Percentiles rank a stretch among this genome's conserved stretches.
Evolutionary conservation across 2,329 filamentous ascomycete genomes (phyloP).

Genomic region (Chaetothyriales sp.): DNA sequence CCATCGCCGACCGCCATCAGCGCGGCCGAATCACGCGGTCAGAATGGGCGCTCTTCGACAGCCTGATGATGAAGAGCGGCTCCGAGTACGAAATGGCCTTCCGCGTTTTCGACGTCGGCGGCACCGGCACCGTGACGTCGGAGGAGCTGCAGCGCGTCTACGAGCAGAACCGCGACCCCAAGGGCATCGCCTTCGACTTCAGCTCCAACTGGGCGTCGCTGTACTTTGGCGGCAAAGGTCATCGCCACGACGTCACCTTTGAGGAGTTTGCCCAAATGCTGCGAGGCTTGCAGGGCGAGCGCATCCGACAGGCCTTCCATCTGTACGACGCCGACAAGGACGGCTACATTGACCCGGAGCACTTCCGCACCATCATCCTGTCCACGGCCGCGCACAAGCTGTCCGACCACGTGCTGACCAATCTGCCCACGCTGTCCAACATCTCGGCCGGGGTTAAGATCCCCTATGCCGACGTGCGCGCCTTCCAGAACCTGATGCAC

Average conservation of each 20-base stretch:
- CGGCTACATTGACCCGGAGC: slow-evolving; percentile 86
- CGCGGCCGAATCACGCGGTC: slow-evolving; percentile 60
- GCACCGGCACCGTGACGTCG: slow-evolving; percentile 75
- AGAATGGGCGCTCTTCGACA: slow-evolving; percentile 91
- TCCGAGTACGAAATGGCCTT: slow-evolving; percentile 94
- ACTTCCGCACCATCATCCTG: slow-evolving; percentile 92
- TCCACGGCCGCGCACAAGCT: slow-evolving; percentile 92
- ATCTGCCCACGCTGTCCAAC: slow-evolving; percentile 87
- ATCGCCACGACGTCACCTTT: slow-evolving; percentile 84
- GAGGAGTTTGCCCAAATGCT: slow-evolving; percentile 97
- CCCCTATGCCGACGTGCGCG: slow-evolving; percentile 91
- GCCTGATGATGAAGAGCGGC: slow-evolving; percentile 84
- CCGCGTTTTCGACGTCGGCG: slow-evolving; percentile 80
- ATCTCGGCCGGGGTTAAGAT: slow-evolving; percentile 85
- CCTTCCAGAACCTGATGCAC: slow-evolving; percentile 94
- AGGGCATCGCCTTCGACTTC: slow-evolving; percentile 90
- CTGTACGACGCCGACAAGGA: slow-evolving; percentile 81
- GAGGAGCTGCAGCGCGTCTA: slow-evolving; percentile 76
- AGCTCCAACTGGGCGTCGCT: slow-evolving; percentile 91
- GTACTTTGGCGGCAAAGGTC: slow-evolving; percentile 79
- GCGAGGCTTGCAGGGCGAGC: slow-evolving; percentile 86
- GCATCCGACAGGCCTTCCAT: slow-evolving; percentile 89
- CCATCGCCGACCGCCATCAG: slow-evolving; percentile 68
- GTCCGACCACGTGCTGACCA: slow-evolving; percentile 84
- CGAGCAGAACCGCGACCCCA: slow-evolving; percentile 72